These are phyloP conservation scores for Uncinocarpus reesii DNA, from an alignment of 2,329 filamentous ascomycete genomes.

Conservation along the genomic window DNA sequence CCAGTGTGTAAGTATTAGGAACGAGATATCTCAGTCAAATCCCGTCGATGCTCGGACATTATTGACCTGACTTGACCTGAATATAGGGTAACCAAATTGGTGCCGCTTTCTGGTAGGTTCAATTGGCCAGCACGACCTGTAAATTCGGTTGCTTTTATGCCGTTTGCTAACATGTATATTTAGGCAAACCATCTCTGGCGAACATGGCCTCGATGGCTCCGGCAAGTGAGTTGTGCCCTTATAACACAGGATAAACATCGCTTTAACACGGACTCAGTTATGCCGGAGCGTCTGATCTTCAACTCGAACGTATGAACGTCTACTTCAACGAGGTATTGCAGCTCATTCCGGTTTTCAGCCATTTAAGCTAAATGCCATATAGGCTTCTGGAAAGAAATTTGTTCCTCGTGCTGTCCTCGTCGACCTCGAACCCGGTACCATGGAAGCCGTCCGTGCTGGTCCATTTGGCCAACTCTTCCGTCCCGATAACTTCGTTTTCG, in stretches of 20 bases:
- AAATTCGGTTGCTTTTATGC: background rate
- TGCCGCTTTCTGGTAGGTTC: constrained; percentile 91
- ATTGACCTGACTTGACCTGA: constrained; percentile 25
- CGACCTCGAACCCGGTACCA: constrained; percentile 57
- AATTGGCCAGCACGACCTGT: background rate
- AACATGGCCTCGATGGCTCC: constrained; percentile 17
- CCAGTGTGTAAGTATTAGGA: constrained; percentile 71
- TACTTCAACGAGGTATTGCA: constrained; percentile 16
- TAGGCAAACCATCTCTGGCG: constrained; percentile 17
- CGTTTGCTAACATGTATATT: constrained; percentile 6
- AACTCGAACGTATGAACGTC: constrained; percentile 17
- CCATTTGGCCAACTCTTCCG: constrained; percentile 94
- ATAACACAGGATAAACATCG: background rate
- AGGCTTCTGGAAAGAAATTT: constrained; percentile 15
- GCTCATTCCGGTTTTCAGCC: background rate
- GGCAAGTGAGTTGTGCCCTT: constrained; percentile 12
- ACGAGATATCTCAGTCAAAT: constrained; percentile 9
- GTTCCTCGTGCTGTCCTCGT: constrained; percentile 71
- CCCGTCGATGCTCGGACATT: constrained; percentile 4
- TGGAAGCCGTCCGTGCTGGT: constrained; percentile 15
- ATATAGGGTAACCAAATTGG: constrained; percentile 97
- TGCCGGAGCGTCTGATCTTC: constrained; percentile 15
- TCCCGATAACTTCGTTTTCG: constrained; percentile 95
- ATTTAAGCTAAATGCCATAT: constrained; percentile 6
- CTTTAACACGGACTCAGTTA: constrained; percentile 9